Evolutionary conservation across 192 early-diverging fungal species (phyloP).

Genomic region (Coemansia sp.): DNA sequence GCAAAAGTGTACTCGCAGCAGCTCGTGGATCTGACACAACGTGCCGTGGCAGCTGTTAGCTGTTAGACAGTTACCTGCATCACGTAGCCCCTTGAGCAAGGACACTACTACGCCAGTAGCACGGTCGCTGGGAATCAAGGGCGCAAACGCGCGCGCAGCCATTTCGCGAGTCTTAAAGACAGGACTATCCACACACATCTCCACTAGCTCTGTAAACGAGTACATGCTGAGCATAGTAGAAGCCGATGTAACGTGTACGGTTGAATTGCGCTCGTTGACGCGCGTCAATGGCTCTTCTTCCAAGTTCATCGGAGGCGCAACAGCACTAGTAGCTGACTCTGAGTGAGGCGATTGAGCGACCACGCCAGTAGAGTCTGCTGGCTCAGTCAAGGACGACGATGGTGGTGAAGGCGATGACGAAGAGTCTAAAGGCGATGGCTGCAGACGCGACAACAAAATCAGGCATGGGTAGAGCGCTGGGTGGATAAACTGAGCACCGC

Average conservation of each 20-base stretch:
- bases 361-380: constrained; percentile 13
- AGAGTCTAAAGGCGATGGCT: constrained; percentile 62
- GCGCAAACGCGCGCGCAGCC: constrained; percentile 77
- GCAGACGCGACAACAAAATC: constrained; percentile 79
- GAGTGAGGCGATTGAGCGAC: constrained; percentile 37
- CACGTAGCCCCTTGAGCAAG: constrained; percentile 57
- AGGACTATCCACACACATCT: constrained; percentile 49
- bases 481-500: constrained; percentile 64
- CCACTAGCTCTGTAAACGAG: constrained; percentile 54
- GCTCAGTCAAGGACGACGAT: constrained; percentile 3
- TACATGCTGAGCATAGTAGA: constrained; percentile 56
- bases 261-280: constrained; percentile 56
- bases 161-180: constrained; percentile 80
- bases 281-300: constrained; percentile 40
- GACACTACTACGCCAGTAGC: constrained; percentile 45
- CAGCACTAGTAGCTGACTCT: constrained; percentile 30
- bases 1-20: constrained; percentile 64
- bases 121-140: constrained; percentile 69
- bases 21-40: constrained; percentile 70
- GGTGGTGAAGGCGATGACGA: not conserved
- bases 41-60: constrained; percentile 79
- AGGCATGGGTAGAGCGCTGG: constrained; percentile 90
- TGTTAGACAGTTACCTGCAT: constrained; percentile 35
- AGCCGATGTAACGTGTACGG: constrained; percentile 51
- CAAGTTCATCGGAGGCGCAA: constrained; percentile 55